Evolutionary conservation across 31 red algal genomes (phyloP).

Genomic region (Odonthalia washingtoniensis): DNA sequence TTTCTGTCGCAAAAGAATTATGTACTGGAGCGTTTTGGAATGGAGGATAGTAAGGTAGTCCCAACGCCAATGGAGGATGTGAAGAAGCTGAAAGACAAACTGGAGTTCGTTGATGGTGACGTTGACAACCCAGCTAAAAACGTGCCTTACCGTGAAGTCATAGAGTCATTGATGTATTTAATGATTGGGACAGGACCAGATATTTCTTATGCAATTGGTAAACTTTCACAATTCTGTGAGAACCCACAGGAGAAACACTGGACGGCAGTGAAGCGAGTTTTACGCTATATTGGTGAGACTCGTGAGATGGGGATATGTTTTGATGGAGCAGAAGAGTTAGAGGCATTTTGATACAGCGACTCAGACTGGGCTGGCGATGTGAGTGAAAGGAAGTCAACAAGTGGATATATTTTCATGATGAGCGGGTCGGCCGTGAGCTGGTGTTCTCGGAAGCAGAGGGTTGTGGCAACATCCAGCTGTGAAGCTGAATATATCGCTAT

Average conservation of each 20-base stretch:
- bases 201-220: slow-evolving; percentile 27
- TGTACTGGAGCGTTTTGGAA: slow-evolving; percentile 27
- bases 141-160: slow-evolving; percentile 9
- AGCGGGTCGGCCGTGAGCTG: slow-evolving; percentile 4
- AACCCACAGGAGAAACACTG: slow-evolving; percentile 14
- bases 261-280: slow-evolving; percentile 27
- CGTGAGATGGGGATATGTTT: not conserved
- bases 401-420: not conserved
- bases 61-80: slow-evolving; percentile 23
- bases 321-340: not conserved
- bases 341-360: not conserved
- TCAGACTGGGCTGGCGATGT: not conserved
- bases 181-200: slow-evolving; percentile 29
- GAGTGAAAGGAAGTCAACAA: not conserved
- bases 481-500: slow-evolving; percentile 28
- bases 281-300: slow-evolving; percentile 12
- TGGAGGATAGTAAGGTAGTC: not conserved
- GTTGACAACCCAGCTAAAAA: not conserved
- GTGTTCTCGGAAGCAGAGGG: not conserved
- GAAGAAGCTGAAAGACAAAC: not conserved
- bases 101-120: slow-evolving; percentile 6
- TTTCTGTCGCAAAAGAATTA: slow-evolving; percentile 10
- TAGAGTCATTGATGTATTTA: no score
- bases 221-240: slow-evolving; percentile 14
- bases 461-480: slow-evolving; percentile 28